These are phyloP conservation scores for Lineolata rhizophorae DNA, from an alignment of 495 filamentous ascomycete species.

Conservation along the genomic window DNA sequence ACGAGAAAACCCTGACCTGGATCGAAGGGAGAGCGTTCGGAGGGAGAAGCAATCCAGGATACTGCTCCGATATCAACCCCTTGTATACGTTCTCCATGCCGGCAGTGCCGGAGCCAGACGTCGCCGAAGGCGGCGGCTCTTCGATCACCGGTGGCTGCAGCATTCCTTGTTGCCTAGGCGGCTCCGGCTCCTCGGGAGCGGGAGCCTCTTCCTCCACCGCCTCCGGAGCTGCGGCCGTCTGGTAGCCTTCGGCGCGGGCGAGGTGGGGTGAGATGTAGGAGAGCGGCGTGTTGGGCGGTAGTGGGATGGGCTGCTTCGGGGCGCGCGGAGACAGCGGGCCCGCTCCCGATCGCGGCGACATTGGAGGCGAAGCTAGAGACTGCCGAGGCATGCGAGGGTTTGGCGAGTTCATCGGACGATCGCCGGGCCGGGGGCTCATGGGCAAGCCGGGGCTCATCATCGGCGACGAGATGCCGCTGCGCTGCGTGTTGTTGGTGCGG, in stretches of 20 bases:
- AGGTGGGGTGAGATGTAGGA: conserved; percentile 28
- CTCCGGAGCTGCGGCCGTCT: not conserved
- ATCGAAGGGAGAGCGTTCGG: conserved; percentile 79
- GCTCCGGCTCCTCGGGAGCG: conserved; percentile 2
- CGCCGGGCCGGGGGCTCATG: conserved; percentile 67
- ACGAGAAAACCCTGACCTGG: conserved; percentile 70
- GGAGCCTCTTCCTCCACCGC: not conserved
- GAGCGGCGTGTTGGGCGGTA: conserved; percentile 37
- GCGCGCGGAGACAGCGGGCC: conserved; percentile 53
- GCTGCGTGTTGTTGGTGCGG: conserved; percentile 5
- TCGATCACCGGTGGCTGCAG: no score
- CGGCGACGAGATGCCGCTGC: conserved; percentile 24
- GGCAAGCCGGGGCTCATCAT: conserved; percentile 76
- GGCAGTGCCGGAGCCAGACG: not conserved
- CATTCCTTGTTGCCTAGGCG: conserved; percentile 4
- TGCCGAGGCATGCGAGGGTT: conserved; percentile 38
- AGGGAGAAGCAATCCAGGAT: conserved; percentile 63
- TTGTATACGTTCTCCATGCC: conserved; percentile 26
- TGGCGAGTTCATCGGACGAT: conserved; percentile 49
- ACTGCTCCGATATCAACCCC: conserved; percentile 60
- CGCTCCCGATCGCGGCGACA: conserved; percentile 35
- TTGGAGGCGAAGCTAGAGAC: conserved; percentile 34
- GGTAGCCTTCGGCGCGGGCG: conserved; percentile 11
- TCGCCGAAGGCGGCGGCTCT: conserved; percentile 3
- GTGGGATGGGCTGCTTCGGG: conserved; percentile 39